phyloP scores from a whole-genome alignment of 805 yeast genomes.

The Lipomyces yamanashiensis region DNA sequence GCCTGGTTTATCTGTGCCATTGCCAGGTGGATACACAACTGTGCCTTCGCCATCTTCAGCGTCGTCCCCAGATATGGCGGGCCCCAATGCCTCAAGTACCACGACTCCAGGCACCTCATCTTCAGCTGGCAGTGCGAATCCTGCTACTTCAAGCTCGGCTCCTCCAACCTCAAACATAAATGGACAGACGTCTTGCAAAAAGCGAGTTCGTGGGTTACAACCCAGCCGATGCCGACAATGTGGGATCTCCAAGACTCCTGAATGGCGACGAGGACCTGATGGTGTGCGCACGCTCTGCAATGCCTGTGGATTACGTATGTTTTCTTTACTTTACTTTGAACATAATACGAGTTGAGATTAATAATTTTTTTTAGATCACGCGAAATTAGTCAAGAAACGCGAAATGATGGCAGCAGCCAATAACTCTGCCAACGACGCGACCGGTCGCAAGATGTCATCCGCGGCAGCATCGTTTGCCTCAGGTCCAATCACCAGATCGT shows the following conservation, averaged over 20 bases:
- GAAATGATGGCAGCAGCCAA: background rate
- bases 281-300: constrained; percentile 79
- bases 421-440: background rate
- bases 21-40: too few species aligned
- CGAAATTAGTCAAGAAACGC: constrained; percentile 60
- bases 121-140: background rate
- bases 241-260: constrained; percentile 61
- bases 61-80: constrained; percentile 5
- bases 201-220: constrained; percentile 22
- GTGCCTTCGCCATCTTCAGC: constrained; percentile 1
- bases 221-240: constrained; percentile 36
- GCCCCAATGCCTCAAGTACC: background rate
- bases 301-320: constrained; percentile 68
- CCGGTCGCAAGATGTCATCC: background rate
- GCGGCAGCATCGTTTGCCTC: background rate
- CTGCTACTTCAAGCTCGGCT: background rate
- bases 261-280: constrained; percentile 82
- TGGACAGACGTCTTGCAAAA: constrained; percentile 7
- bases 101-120: background rate
- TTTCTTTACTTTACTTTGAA: background rate
- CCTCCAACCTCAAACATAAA: too few species aligned
- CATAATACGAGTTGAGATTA: too few species aligned
- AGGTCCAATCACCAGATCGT: too few species aligned
- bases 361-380: constrained; percentile 47
- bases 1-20: too few species aligned